phyloP scores from a whole-genome alignment of 2,329 filamentous ascomycete genomes.

The Podosphaera leucotricha region DNA sequence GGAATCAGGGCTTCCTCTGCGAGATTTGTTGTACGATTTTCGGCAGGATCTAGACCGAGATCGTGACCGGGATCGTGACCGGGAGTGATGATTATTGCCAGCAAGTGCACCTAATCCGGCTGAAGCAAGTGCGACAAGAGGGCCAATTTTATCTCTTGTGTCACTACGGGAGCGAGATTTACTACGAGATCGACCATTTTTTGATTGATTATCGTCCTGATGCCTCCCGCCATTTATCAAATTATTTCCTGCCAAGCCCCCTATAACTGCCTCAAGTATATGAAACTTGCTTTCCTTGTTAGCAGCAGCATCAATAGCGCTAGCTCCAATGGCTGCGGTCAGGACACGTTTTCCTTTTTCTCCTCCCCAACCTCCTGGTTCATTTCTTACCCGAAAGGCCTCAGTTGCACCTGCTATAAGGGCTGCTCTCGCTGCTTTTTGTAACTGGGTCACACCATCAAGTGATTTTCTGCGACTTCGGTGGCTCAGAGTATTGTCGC shows the following conservation, averaged over 20 bases:
- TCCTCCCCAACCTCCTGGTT: conserved; percentile 72
- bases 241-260: conserved; percentile 67
- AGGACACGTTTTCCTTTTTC: conserved; percentile 80
- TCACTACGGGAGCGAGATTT: conserved; percentile 30
- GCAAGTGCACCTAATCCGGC: conserved; percentile 36
- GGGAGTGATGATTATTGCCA: conserved; percentile 33
- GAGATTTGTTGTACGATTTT: conserved; percentile 17
- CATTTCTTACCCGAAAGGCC: conserved; percentile 73
- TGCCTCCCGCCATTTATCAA: conserved; percentile 58
- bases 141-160: conserved; percentile 21
- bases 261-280: conserved; percentile 66
- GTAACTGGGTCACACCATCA: conserved; percentile 34
- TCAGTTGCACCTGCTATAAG: conserved; percentile 76
- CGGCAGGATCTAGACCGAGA: conserved; percentile 29
- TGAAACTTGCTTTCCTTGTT: conserved; percentile 60
- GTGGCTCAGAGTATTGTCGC: conserved; percentile 18
- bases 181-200: conserved; percentile 46
- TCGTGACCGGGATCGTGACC: conserved; percentile 23
- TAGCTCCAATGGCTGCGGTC: conserved; percentile 68
- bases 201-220: conserved; percentile 20
- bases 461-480: conserved; percentile 24
- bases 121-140: conserved; percentile 37
- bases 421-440: conserved; percentile 78
- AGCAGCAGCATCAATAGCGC: conserved; percentile 57
- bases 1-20: conserved; percentile 12